phyloP scores from a whole-genome alignment of 768 basidiomycete species.

The Rossbeevera mucosa region DNA sequence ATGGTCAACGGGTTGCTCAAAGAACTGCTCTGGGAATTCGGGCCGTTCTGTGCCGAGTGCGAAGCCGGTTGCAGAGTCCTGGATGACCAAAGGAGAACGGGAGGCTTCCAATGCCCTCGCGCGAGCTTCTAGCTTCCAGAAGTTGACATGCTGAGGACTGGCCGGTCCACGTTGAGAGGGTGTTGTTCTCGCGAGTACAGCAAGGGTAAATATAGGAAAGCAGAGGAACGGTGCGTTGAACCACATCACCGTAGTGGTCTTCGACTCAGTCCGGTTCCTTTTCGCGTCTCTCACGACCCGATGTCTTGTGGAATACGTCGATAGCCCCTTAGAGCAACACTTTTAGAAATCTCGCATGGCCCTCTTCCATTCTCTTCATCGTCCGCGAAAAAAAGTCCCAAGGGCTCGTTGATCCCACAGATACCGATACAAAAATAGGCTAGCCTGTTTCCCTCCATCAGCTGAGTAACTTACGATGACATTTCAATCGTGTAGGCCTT shows the following conservation, averaged over 20 bases:
- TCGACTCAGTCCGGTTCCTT: no score
- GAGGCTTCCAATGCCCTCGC: slow-evolving; percentile 15
- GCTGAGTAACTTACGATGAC: no score
- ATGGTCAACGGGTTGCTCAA: slow-evolving; percentile 85
- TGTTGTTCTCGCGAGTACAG: slow-evolving; percentile 8
- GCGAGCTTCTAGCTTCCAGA: slow-evolving; percentile 48
- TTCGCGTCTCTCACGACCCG: no score
- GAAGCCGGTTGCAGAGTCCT: slow-evolving; percentile 15
- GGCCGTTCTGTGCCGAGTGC: slow-evolving; percentile 9
- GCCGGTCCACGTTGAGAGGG: slow-evolving; percentile 14
- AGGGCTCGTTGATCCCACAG: no score
- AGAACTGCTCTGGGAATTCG: slow-evolving; percentile 61
- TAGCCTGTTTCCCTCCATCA: no score
- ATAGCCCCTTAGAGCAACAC: no score
- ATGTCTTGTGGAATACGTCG: no score
- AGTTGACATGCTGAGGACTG: slow-evolving; percentile 61
- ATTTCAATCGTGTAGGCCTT: background rate
- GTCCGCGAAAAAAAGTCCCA: no score
- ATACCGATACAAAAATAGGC: no score
- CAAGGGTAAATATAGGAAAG: slow-evolving; percentile 10
- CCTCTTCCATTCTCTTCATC: no score
- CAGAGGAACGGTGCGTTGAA: slow-evolving; percentile 11
- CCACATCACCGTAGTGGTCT: slow-evolving; percentile 20
- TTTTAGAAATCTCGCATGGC: no score
- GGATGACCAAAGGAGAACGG: slow-evolving; percentile 21